Evolutionary conservation across 1,284 basidiomycete species (phyloP), one percentile per base, ranked within the genome.

Genomic region (Marasmius oreades): DNA sequence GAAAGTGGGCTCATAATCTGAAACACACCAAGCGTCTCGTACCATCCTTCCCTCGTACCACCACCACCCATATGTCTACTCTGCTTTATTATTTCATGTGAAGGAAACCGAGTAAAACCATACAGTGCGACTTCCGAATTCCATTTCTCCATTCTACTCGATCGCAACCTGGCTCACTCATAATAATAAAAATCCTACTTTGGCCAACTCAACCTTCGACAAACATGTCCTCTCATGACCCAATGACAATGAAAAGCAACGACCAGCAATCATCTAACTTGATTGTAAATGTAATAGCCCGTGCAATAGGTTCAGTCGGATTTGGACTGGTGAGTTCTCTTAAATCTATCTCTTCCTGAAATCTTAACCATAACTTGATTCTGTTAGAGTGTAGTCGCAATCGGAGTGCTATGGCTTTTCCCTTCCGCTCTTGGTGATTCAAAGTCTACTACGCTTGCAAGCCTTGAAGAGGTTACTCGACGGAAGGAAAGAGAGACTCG

Each of bases 331-430:
- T 55, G n/a, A 58, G 53, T 24, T 11, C 22, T 22, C 53, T 39
- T 45, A 22, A 12, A 22, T 50, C 28, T 53, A 12, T 31, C 3
- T 31, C 24, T 53, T n/a, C 4, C 16, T 28, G n/a, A 22, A 8
- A 24, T 5, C 7, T 18, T 22, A 8, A 16, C n/a, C 6, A 43
- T 50, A 23, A 12, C 37, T 33, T 31, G 42, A 44, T 26, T 33
- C 26, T 43, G 10, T 44, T 44, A 59, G 58, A 59, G 58, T 18
- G n/a, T 59, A 22, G 55, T 59, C 37, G 58, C 58, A 31, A 59
- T 59, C 33, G 58, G 55, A 4, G 43, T 59, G 6, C 37, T 55
- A 4, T 59, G 58, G 58, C 51, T 59, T 39, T 42, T 59, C 23
- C 58, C 58, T 12, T 53, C 54, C 6, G 52, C 42, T 36, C 14